Evolutionary conservation across 164 flowering plant species (phyloP).

Genomic region (Umbilicus rupestris): DNA sequence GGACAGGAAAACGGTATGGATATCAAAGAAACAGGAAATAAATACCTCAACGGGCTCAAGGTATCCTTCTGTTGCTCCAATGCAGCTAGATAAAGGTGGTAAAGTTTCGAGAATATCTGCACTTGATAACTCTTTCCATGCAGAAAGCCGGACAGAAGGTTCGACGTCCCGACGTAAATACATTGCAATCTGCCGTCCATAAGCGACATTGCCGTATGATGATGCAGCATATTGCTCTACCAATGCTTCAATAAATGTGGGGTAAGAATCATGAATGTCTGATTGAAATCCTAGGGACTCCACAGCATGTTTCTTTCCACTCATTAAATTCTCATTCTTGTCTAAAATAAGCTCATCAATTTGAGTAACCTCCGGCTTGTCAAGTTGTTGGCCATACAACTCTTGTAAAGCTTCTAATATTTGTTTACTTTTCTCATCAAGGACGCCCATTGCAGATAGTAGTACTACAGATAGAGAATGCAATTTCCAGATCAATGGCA

Average conservation of each 20-base stretch:
- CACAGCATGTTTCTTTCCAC: conserved; percentile 10
- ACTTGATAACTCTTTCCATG: conserved; percentile 72
- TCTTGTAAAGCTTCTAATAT: conserved; percentile 55
- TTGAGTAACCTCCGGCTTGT: conserved; percentile 20
- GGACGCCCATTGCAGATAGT: conserved; percentile 55
- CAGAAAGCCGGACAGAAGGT: conserved; percentile 55
- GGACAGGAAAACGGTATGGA: neutral
- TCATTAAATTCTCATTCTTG: conserved; percentile 11
- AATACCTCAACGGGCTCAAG: conserved; percentile 83
- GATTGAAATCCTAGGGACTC: conserved; percentile 54
- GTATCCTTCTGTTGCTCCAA: conserved; percentile 55
- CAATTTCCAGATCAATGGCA: conserved; percentile 82
- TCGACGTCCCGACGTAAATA: conserved; percentile 68
- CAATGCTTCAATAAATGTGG: conserved; percentile 62
- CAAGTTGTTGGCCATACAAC: conserved; percentile 53
- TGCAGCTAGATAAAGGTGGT: conserved; percentile 58
- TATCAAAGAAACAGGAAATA: neutral
- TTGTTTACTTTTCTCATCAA: conserved; percentile 64
- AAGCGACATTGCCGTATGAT: conserved; percentile 80
- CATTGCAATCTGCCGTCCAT: conserved; percentile 79
- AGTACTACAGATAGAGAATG: conserved; percentile 68
- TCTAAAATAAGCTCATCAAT: conserved; percentile 4
- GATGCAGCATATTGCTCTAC: conserved; percentile 78
- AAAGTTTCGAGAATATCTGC: conserved; percentile 73
- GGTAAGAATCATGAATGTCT: conserved; percentile 70